These are phyloP conservation scores for Cucumis melo DNA, from an alignment of 306 rosid species.

Conservation along the genomic window DNA sequence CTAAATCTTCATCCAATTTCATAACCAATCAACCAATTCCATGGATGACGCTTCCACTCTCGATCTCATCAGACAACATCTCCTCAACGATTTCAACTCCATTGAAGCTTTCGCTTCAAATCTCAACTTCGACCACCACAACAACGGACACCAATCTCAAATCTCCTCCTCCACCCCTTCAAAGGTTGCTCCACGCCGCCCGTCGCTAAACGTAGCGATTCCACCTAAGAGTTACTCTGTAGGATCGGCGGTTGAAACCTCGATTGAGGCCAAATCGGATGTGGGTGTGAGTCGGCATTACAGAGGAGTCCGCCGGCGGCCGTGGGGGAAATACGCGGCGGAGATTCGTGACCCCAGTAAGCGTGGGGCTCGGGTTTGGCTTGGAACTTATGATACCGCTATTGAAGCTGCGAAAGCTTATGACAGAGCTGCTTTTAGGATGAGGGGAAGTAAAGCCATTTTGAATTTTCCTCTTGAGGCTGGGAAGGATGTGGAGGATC, in stretches of 20 bases:
- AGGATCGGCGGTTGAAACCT: neutral
- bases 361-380: conserved; percentile 43
- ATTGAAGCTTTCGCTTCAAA: conserved; percentile 21
- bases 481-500: neutral
- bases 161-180: neutral
- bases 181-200: neutral
- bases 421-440: conserved; percentile 33
- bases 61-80: conserved; percentile 45
- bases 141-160: neutral
- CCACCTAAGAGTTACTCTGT: neutral
- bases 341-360: conserved; percentile 37
- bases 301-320: conserved; percentile 36
- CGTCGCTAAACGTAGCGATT: neutral
- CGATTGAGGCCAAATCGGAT: neutral
- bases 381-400: conserved; percentile 40
- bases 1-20: neutral
- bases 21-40: conserved; percentile 5
- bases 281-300: conserved; percentile 13
- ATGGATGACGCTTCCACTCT: conserved; percentile 32
- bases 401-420: conserved; percentile 43
- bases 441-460: conserved; percentile 43
- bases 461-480: conserved; percentile 39
- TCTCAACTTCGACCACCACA: conserved; percentile 12
- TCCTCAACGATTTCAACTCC: conserved; percentile 36
- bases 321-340: conserved; percentile 47